Conservation (phyloP, 441 rosid species). For the Caryocar brasiliense region DNA sequence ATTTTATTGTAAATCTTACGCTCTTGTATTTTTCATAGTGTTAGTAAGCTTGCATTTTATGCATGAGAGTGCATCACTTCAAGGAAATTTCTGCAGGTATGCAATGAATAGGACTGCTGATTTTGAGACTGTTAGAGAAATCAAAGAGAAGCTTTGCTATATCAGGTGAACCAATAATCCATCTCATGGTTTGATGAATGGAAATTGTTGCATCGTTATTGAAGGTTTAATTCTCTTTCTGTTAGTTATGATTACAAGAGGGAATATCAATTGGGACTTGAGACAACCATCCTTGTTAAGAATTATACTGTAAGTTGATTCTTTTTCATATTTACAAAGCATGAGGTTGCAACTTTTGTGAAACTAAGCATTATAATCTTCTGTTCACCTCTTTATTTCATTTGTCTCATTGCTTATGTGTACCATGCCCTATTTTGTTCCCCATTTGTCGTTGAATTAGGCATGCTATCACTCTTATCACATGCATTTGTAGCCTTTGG, state of each 20-base stretch:
- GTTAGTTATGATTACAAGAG: conserved; percentile 93
- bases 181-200: not conserved
- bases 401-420: not conserved
- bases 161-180: conserved; percentile 41
- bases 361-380: not conserved
- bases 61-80: too few species aligned
- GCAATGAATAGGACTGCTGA: conserved; percentile 90
- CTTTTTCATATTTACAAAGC: too few species aligned
- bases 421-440: not conserved
- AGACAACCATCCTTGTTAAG: conserved; percentile 93
- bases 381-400: not conserved
- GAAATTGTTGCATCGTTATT: not conserved
- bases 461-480: not conserved
- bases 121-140: conserved; percentile 93
- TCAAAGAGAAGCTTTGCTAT: conserved; percentile 95
- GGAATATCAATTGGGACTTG: conserved; percentile 86
- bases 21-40: too few species aligned
- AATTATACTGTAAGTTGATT: conserved; percentile 70
- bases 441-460: not conserved
- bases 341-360: too few species aligned
- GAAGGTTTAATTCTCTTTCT: conserved; percentile 4
- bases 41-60: too few species aligned
- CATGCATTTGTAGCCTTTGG: not conserved
- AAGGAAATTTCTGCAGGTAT: conserved; percentile 56
- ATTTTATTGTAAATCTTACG: too few species aligned